Evolutionary conservation across 2,329 filamentous ascomycete genomes (phyloP), one percentile per base, ranked within the genome.

Genomic region (Amylocarpus encephaloides): DNA sequence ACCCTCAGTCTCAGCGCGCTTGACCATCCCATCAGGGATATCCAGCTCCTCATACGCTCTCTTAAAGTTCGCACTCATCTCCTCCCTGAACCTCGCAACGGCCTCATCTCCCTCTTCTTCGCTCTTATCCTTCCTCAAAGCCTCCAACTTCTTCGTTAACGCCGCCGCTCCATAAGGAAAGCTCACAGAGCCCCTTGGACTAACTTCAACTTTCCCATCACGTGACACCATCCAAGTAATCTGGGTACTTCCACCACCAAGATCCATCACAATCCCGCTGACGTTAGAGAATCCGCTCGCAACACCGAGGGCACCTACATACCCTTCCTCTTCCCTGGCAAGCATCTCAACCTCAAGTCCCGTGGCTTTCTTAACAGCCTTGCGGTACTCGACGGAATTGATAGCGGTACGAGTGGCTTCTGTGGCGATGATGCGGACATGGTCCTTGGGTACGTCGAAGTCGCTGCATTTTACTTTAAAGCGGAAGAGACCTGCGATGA

Each of bases 101-200:
- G 72, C 73, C 5, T 68, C 63, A 38, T 70, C 68, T 1, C 70
- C 72, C 2, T 71, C 66, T 3, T 68, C 64, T 22, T 66, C 66
- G 30, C 58, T 67, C 43, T 68, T 66, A 46, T 64, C 68, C 12
- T 65, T 60, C 7, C 64, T 68, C 11, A 73, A 66, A 22, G 74
- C 72, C 15, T 66, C 68, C 6, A 86, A 70, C 45, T 75, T 71
- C 58, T 75, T 73, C 1, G 72, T 79, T 57, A 88, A 67, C 3
- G 84, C 84, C 10, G 84, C 84, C 10, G 84, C 83, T 6, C 84
- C 84, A 55, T 85, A 87, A 0, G 84, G 83, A 57, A 87, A 76
- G 57, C 82, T 86, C 41, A 84, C 76, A 19, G 81, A 77, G 2
- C 79, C 80, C 10, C 64, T 64, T 1, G 75, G 68, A 30, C 77